phyloP scores from a whole-genome alignment of 2,329 filamentous ascomycete genomes.

The Neofusicoccum sp. region DNA sequence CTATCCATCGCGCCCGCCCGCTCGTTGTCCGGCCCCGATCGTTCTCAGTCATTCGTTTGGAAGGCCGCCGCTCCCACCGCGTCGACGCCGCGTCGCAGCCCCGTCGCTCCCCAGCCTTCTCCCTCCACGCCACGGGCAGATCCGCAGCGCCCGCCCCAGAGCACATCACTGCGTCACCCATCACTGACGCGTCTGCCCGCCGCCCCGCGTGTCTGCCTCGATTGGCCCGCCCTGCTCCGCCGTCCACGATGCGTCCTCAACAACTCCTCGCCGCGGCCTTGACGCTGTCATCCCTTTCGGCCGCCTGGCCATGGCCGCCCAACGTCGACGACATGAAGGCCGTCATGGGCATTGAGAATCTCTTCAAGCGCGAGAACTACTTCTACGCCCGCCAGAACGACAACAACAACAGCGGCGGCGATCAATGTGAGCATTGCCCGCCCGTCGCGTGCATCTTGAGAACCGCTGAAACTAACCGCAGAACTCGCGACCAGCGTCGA shows the following conservation, averaged over 20 bases:
- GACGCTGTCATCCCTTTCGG: constrained; percentile 37
- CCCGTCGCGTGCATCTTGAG: background rate
- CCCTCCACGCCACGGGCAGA: background rate
- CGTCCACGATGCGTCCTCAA: constrained; percentile 34
- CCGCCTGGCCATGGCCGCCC: constrained; percentile 28
- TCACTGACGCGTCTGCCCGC: background rate
- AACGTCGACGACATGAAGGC: constrained; percentile 14
- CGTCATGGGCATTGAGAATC: constrained; percentile 14
- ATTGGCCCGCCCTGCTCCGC: background rate
- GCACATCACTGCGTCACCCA: background rate
- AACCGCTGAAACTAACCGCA: background rate
- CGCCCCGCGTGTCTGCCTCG: constrained; percentile 4
- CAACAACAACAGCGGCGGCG: background rate
- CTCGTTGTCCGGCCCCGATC: constrained; percentile 6
- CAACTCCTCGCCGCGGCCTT: constrained; percentile 38
- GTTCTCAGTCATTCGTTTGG: constrained; percentile 15
- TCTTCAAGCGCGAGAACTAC: constrained; percentile 7
- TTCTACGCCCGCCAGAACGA: constrained; percentile 2
- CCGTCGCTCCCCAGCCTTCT: constrained; percentile 1
- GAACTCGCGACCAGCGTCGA: background rate
- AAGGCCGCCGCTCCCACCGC: background rate
- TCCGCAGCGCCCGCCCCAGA: constrained; percentile 2
- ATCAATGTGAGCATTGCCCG: constrained; percentile 3
- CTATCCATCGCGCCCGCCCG: constrained; percentile 1
- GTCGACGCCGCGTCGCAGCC: constrained; percentile 5